Evolutionary conservation across 345 rosid genomes (phyloP).

Genomic region (Mercurialis annua): DNA sequence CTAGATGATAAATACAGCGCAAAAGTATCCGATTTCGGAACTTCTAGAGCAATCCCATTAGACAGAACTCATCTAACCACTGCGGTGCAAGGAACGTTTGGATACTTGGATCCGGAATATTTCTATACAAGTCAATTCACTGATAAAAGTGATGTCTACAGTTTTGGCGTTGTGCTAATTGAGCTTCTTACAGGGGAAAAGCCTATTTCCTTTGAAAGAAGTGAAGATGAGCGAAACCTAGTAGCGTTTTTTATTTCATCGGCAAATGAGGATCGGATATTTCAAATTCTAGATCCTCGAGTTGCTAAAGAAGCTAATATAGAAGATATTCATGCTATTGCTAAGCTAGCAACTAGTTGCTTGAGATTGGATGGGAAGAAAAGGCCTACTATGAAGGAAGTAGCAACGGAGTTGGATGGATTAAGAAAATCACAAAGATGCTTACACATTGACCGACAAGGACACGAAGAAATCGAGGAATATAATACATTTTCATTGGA

Average conservation of each 20-base stretch:
- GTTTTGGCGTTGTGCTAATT: constrained; percentile 24
- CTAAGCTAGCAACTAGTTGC: constrained; percentile 14
- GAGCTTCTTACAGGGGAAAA: constrained; percentile 21
- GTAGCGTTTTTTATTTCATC: constrained; percentile 11
- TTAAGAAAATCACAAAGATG: neutral
- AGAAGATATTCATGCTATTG: constrained; percentile 1
- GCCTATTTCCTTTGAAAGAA: constrained; percentile 10
- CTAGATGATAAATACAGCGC: constrained; percentile 19
- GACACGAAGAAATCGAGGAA: neutral
- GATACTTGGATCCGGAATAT: constrained; percentile 26
- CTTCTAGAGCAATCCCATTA: constrained; percentile 16
- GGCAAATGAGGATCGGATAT: constrained; percentile 3
- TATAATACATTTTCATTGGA: constrained; percentile 3
- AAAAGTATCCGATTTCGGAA: constrained; percentile 27
- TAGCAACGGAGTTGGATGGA: constrained; percentile 16
- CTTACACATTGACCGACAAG: neutral
- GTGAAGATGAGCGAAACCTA: constrained; percentile 13
- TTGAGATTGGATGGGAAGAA: constrained; percentile 10
- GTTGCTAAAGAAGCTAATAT: constrained; percentile 5
- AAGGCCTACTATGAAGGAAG: constrained; percentile 13
- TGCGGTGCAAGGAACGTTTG: constrained; percentile 27
- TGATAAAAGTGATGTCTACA: constrained; percentile 9
- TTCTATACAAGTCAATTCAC: constrained; percentile 13
- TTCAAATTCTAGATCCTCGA: constrained; percentile 4
- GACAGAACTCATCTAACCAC: constrained; percentile 28